Evolutionary conservation across 176 grass and related monocot genomes (phyloP).

Genomic region (Secale cereale): DNA sequence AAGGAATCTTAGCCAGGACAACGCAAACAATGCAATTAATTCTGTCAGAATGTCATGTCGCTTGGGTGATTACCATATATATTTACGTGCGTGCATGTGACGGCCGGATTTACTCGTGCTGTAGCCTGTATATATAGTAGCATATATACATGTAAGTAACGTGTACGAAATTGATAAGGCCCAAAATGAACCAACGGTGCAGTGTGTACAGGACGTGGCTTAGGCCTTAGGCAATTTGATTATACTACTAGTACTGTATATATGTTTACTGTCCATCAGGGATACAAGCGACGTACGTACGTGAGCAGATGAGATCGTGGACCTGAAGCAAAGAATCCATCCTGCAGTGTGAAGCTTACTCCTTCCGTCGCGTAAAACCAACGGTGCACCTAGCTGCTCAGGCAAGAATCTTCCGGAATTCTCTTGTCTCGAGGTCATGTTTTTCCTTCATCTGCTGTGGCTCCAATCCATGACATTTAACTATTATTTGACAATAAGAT

Average conservation of each 20-base stretch:
- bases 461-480: too few relatives aligned
- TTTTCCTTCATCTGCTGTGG: slow-evolving; percentile 11
- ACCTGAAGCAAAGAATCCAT: slow-evolving; percentile 47
- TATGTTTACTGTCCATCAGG: not conserved
- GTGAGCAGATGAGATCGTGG: slow-evolving; percentile 31
- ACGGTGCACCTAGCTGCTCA: slow-evolving; percentile 2
- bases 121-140: not conserved
- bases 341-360: slow-evolving; percentile 42
- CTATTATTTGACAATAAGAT: too few relatives aligned
- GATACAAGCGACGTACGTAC: not conserved
- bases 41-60: slow-evolving; percentile 51
- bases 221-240: not conserved
- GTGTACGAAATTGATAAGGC: not conserved
- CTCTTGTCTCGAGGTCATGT: slow-evolving; percentile 30
- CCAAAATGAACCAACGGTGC: not conserved
- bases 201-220: not conserved
- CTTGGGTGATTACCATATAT: slow-evolving; percentile 27
- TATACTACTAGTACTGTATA: not conserved
- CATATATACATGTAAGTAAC: not conserved
- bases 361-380: slow-evolving; percentile 24
- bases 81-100: slow-evolving; percentile 42
- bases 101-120: slow-evolving; percentile 25
- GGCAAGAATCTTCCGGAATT: slow-evolving; percentile 39
- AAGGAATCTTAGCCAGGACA: slow-evolving; percentile 49
- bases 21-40: slow-evolving; percentile 41